phyloP scores from a whole-genome alignment of 2,329 filamentous ascomycete genomes.

The Ceratocystis smalleyi region DNA sequence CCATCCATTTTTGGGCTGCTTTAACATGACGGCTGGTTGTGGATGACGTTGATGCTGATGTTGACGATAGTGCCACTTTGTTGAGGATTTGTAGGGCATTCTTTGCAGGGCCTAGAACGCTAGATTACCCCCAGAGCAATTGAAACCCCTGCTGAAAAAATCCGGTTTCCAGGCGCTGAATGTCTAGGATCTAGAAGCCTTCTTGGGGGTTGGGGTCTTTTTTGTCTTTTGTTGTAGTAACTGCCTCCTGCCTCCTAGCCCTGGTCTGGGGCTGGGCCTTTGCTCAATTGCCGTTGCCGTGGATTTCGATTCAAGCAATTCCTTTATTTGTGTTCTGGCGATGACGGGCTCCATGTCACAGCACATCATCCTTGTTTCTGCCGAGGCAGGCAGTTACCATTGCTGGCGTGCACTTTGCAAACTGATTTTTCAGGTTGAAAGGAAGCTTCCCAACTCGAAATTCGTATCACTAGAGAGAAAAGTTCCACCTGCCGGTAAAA shows the following conservation, averaged over 20 bases:
- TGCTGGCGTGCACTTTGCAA: not conserved
- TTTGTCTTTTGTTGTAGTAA: not conserved
- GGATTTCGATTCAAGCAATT: not conserved
- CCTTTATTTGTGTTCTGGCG: not conserved
- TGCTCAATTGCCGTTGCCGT: slow-evolving; percentile 1
- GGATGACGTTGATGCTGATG: not conserved
- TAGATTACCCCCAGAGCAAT: not conserved
- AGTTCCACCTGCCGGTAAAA: not conserved
- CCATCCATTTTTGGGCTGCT: not conserved
- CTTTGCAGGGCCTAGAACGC: not conserved
- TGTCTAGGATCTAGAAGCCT: not conserved
- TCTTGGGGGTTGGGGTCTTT: slow-evolving; percentile 4
- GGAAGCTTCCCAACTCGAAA: not conserved
- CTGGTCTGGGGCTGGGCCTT: not conserved
- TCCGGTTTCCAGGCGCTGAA: not conserved
- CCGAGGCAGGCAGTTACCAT: slow-evolving; percentile 7
- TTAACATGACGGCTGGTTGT: not conserved
- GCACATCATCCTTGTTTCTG: slow-evolving; percentile 8
- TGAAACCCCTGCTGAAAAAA: not conserved
- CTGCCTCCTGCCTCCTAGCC: slow-evolving; percentile 4
- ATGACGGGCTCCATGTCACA: not conserved
- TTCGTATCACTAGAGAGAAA: not conserved
- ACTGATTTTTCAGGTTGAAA: not conserved
- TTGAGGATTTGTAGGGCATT: not conserved
- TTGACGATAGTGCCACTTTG: not conserved